Conservation (phyloP, 2,329 filamentous ascomycete genomes). For the Epichloe sibirici region DNA sequence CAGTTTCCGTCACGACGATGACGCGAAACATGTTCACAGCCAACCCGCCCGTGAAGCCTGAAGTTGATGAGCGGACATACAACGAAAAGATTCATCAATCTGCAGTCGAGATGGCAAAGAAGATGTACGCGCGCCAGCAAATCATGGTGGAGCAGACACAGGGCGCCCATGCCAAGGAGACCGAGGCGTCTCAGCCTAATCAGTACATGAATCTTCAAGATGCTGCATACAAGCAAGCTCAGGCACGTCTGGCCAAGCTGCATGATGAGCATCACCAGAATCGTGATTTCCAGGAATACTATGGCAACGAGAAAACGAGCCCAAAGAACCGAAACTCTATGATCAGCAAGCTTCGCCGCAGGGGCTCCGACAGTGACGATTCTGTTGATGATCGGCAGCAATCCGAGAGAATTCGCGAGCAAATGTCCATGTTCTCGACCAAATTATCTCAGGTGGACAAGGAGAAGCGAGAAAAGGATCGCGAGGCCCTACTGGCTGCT, state of each 20-base stretch:
- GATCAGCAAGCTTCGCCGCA: conserved; percentile 44
- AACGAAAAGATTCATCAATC: conserved; percentile 67
- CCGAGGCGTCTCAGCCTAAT: conserved; percentile 32
- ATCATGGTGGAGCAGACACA: conserved; percentile 42
- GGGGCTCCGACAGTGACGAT: conserved; percentile 53
- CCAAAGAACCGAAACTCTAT: conserved; percentile 34
- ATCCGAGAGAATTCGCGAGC: conserved; percentile 59
- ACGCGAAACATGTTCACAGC: conserved; percentile 67
- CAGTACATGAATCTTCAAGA: conserved; percentile 62
- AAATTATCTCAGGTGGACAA: conserved; percentile 56
- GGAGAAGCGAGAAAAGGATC: conserved; percentile 63
- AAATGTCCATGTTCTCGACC: conserved; percentile 68
- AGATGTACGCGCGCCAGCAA: conserved; percentile 67
- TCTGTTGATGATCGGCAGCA: conserved; percentile 52
- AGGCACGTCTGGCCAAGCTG: conserved; percentile 71
- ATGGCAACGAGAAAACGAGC: conserved; percentile 39
- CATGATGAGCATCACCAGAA: conserved; percentile 55
- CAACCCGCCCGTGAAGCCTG: conserved; percentile 56
- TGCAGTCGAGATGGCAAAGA: conserved; percentile 78
- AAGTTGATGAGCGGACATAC: conserved; percentile 61
- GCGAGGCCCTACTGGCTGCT: conserved; percentile 60
- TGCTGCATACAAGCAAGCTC: conserved; percentile 73
- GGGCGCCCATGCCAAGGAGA: conserved; percentile 23
- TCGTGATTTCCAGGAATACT: conserved; percentile 62
- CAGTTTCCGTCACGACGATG: conserved; percentile 56